phyloP scores from a whole-genome alignment of 768 basidiomycete genomes.

The Lepiota venenata region DNA sequence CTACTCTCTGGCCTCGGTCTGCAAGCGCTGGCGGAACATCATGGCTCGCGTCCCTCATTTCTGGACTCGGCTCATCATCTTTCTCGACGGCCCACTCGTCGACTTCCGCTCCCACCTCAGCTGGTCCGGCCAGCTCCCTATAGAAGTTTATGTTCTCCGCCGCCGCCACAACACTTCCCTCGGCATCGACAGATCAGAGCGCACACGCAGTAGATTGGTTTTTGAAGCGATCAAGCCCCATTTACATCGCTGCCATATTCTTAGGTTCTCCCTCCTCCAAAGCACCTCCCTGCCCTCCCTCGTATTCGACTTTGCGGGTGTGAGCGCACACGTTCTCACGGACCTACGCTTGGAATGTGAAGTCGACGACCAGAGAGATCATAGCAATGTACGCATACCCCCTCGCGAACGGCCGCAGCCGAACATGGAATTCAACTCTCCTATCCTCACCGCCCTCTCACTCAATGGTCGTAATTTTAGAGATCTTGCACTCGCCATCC shows the following conservation, averaged over 20 bases:
- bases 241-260: slow-evolving; percentile 16
- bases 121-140: slow-evolving; percentile 11
- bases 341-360: slow-evolving; percentile 14
- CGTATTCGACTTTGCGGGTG: slow-evolving; percentile 3
- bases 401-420: neutral
- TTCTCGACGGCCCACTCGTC: slow-evolving; percentile 14
- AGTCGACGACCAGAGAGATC: slow-evolving; percentile 13
- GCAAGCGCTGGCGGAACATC: slow-evolving; percentile 12
- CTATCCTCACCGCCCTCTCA: slow-evolving; percentile 13
- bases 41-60: slow-evolving; percentile 11
- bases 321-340: slow-evolving; percentile 2
- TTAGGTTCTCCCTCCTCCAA: slow-evolving; percentile 17
- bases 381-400: neutral
- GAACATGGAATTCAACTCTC: neutral
- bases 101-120: slow-evolving; percentile 11
- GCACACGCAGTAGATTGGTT: neutral
- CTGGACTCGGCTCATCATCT: slow-evolving; percentile 18
- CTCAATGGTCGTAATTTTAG: slow-evolving; percentile 19
- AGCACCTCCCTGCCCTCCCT: slow-evolving; percentile 19
- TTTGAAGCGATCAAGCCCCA: slow-evolving; percentile 16
- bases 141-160: slow-evolving; percentile 16
- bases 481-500: slow-evolving; percentile 5
- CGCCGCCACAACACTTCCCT: slow-evolving; percentile 9
- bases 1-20: slow-evolving; percentile 12
- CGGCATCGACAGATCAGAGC: slow-evolving; percentile 2